Percentiles rank a stretch among this genome's conserved stretches.
These are phyloP conservation scores for Aspergillus versicolor DNA, from an alignment of 2,329 filamentous ascomycete genomes.

Conservation along the genomic window DNA sequence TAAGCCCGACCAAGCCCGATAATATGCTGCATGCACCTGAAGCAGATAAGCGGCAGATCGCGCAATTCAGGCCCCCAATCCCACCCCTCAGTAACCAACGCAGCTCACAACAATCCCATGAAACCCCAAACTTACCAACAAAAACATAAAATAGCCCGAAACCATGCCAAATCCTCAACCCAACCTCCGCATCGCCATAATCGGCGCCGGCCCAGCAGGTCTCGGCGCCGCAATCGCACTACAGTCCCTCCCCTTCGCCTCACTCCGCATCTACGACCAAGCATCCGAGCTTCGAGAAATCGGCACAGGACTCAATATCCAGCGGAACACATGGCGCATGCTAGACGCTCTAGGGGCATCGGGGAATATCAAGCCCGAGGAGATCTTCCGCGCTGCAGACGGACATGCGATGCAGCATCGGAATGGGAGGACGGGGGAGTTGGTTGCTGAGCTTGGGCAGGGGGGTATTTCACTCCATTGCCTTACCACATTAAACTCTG, in stretches of 20 bases:
- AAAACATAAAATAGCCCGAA: background rate
- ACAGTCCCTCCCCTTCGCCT: slow-evolving; percentile 8
- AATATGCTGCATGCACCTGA: background rate
- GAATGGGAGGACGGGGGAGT: slow-evolving; percentile 15
- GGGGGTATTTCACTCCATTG: background rate
- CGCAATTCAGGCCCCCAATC: background rate
- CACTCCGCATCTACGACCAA: slow-evolving; percentile 14
- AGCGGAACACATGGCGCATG: slow-evolving; percentile 17
- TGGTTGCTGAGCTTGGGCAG: slow-evolving; percentile 8
- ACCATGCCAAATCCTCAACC: background rate
- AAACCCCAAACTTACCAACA: background rate
- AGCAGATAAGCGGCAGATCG: background rate
- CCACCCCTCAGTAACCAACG: background rate
- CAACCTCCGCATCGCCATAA: slow-evolving; percentile 10
- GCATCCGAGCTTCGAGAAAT: slow-evolving; percentile 11
- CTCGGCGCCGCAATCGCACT: slow-evolving; percentile 16
- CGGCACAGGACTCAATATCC: slow-evolving; percentile 13
- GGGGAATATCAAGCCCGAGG: slow-evolving; percentile 8
- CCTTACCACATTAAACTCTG: too few species aligned
- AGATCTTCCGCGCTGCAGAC: slow-evolving; percentile 11
- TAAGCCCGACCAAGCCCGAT: too few species aligned
- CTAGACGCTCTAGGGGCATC: slow-evolving; percentile 11
- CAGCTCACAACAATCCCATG: too few species aligned
- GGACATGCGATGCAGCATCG: slow-evolving; percentile 15
- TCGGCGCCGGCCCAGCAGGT: slow-evolving; percentile 17